phyloP scores from a whole-genome alignment of 164 flowering plant genomes.

The Dillenia turbinata region DNA sequence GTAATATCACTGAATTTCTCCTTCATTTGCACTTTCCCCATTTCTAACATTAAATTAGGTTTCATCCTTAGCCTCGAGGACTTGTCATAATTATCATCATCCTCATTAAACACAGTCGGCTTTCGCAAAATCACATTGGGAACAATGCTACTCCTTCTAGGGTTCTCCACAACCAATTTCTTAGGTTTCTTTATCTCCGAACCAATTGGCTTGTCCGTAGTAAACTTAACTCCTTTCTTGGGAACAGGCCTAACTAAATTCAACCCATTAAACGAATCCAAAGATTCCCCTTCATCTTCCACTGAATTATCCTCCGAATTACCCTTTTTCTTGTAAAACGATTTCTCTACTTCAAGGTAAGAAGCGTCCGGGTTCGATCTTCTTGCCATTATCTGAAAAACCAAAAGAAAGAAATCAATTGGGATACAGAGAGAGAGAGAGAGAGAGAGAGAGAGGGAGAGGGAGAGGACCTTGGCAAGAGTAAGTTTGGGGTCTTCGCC shows the following conservation, averaged over 20 bases:
- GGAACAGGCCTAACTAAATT: slow-evolving; percentile 69
- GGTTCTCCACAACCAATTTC: slow-evolving; percentile 15
- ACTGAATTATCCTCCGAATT: slow-evolving; percentile 25
- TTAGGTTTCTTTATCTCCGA: slow-evolving; percentile 28
- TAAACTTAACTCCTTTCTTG: slow-evolving; percentile 49
- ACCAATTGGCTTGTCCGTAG: slow-evolving; percentile 19
- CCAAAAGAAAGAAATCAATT: not conserved
- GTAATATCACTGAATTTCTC: slow-evolving; percentile 32
- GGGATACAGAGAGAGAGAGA: not conserved
- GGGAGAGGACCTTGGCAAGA: slow-evolving; percentile 66
- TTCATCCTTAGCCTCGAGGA: slow-evolving; percentile 24
- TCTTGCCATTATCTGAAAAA: slow-evolving; percentile 62
- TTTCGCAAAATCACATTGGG: slow-evolving; percentile 71
- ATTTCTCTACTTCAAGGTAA: slow-evolving; percentile 73
- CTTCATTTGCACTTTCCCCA: slow-evolving; percentile 21
- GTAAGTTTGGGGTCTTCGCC: slow-evolving; percentile 98
- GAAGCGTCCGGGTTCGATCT: slow-evolving; percentile 69
- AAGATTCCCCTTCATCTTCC: slow-evolving; percentile 24
- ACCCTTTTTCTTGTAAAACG: slow-evolving; percentile 49
- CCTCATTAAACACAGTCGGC: slow-evolving; percentile 42
- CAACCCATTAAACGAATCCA: slow-evolving; percentile 31
- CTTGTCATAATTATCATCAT: slow-evolving; percentile 22
- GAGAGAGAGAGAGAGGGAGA: slow-evolving; percentile 1
- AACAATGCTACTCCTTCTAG: slow-evolving; percentile 22
- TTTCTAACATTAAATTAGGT: slow-evolving; percentile 35